Evolutionary conservation across 768 basidiomycete species (phyloP).

Genomic region (Lactarius tabidus): DNA sequence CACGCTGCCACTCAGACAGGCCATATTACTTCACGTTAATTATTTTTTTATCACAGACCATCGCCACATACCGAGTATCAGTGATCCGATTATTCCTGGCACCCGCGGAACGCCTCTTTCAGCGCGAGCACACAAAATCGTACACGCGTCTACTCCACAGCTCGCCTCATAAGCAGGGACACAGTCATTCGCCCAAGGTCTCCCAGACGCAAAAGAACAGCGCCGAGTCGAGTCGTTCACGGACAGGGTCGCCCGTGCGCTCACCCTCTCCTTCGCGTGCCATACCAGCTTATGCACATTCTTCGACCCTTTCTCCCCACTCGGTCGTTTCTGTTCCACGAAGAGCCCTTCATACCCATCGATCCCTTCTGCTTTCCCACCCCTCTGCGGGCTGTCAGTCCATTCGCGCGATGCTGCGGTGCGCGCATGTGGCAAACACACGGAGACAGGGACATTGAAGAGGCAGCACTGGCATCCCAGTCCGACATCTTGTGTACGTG

Average conservation of each 20-base stretch:
- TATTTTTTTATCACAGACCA: background rate
- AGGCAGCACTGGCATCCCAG: background rate
- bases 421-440: background rate
- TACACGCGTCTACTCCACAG: constrained; percentile 3
- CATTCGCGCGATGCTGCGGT: constrained; percentile 15
- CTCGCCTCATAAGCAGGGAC: constrained; percentile 4
- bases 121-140: constrained; percentile 9
- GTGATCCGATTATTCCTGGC: constrained; percentile 23
- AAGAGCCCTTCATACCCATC: constrained; percentile 34
- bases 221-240: constrained; percentile 35
- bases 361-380: constrained; percentile 35
- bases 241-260: constrained; percentile 36
- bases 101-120: constrained; percentile 10
- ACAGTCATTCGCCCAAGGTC: constrained; percentile 25
- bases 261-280: constrained; percentile 40
- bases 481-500: constrained; percentile 8
- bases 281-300: constrained; percentile 50
- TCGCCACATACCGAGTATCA: constrained; percentile 14
- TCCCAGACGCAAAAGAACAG: constrained; percentile 29
- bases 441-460: constrained; percentile 9
- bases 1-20: background rate
- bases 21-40: background rate
- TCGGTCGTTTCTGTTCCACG: constrained; percentile 46
- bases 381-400: constrained; percentile 11
- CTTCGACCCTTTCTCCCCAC: constrained; percentile 48